Conservation (phyloP, 2,329 filamentous ascomycete genomes). For the Phyllachora maydis region DNA sequence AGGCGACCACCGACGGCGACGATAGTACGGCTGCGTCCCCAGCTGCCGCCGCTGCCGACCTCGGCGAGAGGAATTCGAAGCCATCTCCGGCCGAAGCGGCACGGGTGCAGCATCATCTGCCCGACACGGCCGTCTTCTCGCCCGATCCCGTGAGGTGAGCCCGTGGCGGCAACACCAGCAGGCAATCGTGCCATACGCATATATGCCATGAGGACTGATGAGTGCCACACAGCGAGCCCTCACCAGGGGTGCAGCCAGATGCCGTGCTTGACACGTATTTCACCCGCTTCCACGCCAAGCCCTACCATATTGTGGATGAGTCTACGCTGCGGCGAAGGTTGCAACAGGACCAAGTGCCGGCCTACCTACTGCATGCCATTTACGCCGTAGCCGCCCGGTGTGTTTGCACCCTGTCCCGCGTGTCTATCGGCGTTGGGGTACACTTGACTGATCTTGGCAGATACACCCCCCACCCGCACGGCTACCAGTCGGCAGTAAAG, state of each 20-base stretch:
- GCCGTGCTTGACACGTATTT: conserved; percentile 63
- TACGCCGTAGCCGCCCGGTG: conserved; percentile 44
- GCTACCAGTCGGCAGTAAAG: conserved; percentile 44
- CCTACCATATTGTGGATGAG: conserved; percentile 67
- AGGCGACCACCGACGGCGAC: too few relatives aligned
- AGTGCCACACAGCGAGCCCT: conserved; percentile 17
- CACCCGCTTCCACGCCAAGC: conserved; percentile 57
- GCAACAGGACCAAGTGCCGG: conserved; percentile 43
- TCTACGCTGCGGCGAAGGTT: conserved; percentile 50
- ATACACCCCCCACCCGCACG: conserved; percentile 46
- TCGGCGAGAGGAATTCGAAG: too few relatives aligned
- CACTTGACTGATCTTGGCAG: conserved; percentile 18
- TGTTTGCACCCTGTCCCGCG: conserved; percentile 3
- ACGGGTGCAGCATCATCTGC: conserved; percentile 4
- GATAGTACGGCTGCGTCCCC: too few relatives aligned
- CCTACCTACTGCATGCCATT: conserved; percentile 31
- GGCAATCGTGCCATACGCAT: background rate
- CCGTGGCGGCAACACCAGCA: background rate
- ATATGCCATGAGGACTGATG: conserved; percentile 1
- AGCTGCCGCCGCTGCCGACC: conserved; percentile 6
- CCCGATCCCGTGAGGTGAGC: conserved; percentile 17
- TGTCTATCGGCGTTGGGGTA: conserved; percentile 1
- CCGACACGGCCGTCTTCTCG: conserved; percentile 22
- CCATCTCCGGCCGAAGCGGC: too few relatives aligned
- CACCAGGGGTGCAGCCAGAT: conserved; percentile 30